Percentiles rank a stretch among this genome's conserved stretches.
Evolutionary conservation across 257 asterid species (phyloP).

Genomic region (Solanum medicagineum): DNA sequence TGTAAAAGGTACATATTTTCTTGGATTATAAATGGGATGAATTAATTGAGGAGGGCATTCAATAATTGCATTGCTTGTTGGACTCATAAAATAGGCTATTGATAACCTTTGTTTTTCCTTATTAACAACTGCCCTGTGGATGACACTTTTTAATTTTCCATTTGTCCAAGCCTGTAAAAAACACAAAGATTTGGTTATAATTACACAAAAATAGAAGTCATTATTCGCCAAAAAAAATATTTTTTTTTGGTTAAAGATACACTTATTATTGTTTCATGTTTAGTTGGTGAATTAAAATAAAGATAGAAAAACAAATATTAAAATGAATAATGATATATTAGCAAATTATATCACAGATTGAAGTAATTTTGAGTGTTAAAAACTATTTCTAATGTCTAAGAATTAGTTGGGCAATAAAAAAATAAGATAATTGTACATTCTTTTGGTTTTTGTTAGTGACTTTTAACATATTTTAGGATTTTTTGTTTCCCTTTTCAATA

Average conservation of each 20-base stretch:
- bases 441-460: neutral
- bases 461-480: too few species aligned
- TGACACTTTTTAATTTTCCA: conserved; percentile 18
- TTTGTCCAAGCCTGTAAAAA: conserved; percentile 13
- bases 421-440: neutral
- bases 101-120: conserved; percentile 9
- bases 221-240: neutral
- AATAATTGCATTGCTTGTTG: neutral
- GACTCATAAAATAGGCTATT: conserved; percentile 16
- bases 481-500: neutral
- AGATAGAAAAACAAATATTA: neutral
- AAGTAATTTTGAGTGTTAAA: neutral
- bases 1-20: conserved; percentile 13
- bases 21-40: neutral
- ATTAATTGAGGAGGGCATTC: conserved; percentile 8
- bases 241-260: neutral
- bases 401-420: neutral
- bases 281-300: neutral
- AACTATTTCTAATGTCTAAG: neutral
- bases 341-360: neutral
- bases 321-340: neutral
- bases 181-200: neutral
- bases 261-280: neutral
- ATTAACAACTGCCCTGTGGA: conserved; percentile 15
- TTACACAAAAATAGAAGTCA: neutral